Conservation (phyloP, 441 rosid genomes). For the Pelargonium citronellum region DNA sequence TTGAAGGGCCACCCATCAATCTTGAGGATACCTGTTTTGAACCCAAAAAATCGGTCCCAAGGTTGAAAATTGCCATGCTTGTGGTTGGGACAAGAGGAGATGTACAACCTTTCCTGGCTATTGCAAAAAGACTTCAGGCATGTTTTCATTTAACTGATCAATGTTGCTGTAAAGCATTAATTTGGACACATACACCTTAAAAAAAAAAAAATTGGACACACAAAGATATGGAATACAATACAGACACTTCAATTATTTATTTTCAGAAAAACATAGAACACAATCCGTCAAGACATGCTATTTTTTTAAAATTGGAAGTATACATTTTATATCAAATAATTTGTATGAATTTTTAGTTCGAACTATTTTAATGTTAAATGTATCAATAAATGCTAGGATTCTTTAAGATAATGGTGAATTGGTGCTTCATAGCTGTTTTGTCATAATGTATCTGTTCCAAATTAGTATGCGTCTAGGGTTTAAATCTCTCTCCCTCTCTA, state of each 20-base stretch:
- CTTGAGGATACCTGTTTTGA: slow-evolving; percentile 34
- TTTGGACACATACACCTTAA: no score
- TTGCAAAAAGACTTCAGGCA: slow-evolving; percentile 95
- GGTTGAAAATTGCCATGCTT: slow-evolving; percentile 71
- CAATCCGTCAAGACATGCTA: no score
- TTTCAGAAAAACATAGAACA: no score
- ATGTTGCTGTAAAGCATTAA: neutral
- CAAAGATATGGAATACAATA: no score
- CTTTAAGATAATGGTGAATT: no score
- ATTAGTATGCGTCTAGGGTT: neutral
- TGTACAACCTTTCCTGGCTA: slow-evolving; percentile 90
- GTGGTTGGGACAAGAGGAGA: slow-evolving; percentile 99
- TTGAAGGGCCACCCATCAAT: slow-evolving; percentile 40
- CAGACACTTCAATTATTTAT: no score
- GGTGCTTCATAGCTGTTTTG: neutral
- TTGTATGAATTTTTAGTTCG: no score
- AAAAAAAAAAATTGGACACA: no score
- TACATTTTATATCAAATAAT: no score
- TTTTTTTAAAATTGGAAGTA: no score
- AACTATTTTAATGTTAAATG: no score
- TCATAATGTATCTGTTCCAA: neutral
- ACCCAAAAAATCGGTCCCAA: slow-evolving; percentile 57
- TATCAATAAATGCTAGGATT: no score
- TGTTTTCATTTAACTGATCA: slow-evolving; percentile 8
- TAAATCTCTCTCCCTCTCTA: neutral